Evolutionary conservation across 1,284 basidiomycete genomes (phyloP).

Genomic region (Austroboletus rostrupii): DNA sequence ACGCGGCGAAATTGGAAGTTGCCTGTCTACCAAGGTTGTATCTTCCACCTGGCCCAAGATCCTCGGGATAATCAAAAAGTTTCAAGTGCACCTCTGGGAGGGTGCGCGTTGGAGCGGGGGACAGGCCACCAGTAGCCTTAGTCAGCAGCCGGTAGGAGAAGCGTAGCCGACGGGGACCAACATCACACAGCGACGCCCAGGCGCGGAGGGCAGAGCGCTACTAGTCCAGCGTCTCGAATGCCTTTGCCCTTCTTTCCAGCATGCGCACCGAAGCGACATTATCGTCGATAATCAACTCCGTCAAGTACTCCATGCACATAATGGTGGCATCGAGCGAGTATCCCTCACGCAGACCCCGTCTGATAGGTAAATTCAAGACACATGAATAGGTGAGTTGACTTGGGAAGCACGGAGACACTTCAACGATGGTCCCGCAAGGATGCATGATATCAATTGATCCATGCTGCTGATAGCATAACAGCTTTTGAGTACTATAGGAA

Average conservation of each 20-base stretch:
- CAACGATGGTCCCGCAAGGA: conserved; percentile 11
- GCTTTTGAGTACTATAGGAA: background rate
- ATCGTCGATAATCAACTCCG: background rate
- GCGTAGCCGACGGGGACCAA: no score
- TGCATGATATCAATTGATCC: conserved; percentile 2
- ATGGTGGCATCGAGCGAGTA: conserved; percentile 8
- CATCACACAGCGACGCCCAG: no score
- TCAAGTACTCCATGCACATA: background rate
- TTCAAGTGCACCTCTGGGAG: background rate
- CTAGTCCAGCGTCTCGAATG: no score
- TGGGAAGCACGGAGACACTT: conserved; percentile 4
- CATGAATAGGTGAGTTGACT: no score
- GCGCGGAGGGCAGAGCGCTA: no score
- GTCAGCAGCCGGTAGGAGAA: no score
- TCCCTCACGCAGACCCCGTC: background rate
- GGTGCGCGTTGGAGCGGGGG: no score
- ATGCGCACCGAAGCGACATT: conserved; percentile 8
- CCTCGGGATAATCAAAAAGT: background rate
- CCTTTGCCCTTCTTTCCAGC: conserved; percentile 3
- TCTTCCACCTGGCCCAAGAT: conserved; percentile 5
- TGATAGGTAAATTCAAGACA: background rate
- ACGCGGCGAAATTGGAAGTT: no score
- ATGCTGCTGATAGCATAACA: background rate
- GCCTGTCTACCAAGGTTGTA: no score
- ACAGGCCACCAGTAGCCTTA: no score